Percentiles rank a stretch among this genome's conserved stretches.
Evolutionary conservation across 2,329 filamentous ascomycete species (phyloP).

Genomic region (Colletotrichum sp.): DNA sequence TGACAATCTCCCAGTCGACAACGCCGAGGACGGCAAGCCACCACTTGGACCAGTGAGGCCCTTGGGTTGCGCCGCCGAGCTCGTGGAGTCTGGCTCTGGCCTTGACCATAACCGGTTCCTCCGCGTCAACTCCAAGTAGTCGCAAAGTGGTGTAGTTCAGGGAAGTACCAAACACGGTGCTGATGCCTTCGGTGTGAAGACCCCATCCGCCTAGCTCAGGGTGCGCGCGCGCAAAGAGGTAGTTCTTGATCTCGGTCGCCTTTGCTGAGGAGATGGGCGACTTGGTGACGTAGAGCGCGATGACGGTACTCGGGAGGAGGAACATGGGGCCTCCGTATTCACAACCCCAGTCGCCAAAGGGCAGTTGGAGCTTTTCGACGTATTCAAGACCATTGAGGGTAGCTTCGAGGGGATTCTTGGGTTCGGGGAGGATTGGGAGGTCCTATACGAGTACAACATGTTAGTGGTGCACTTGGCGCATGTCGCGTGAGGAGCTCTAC

Average conservation of each 20-base stretch:
- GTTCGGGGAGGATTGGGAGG: conserved; percentile 72
- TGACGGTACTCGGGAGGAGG: conserved; percentile 82
- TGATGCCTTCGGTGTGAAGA: conserved; percentile 91
- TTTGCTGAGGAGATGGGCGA: conserved; percentile 83
- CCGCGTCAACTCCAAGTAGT: conserved; percentile 80
- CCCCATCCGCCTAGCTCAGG: conserved; percentile 96
- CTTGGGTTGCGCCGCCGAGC: conserved; percentile 82
- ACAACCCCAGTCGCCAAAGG: conserved; percentile 92
- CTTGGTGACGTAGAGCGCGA: conserved; percentile 87
- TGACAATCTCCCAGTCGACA: conserved; percentile 89
- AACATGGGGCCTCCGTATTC: conserved; percentile 99
- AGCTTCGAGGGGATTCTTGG: conserved; percentile 76
- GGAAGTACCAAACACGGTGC: conserved; percentile 85
- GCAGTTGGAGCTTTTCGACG: conserved; percentile 87
- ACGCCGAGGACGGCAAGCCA: conserved; percentile 89
- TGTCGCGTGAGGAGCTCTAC: conserved; percentile 6
- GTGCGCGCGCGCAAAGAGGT: conserved; percentile 84
- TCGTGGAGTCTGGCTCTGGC: conserved; percentile 83
- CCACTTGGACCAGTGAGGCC: conserved; percentile 96
- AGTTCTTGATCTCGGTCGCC: conserved; percentile 89
- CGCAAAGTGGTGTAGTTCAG: conserved; percentile 88
- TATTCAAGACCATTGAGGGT: conserved; percentile 85
- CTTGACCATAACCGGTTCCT: conserved; percentile 85
- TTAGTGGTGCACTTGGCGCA: neutral
- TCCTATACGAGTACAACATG: conserved; percentile 52